Percentiles rank a stretch among this genome's conserved stretches.
Conservation (phyloP, 176 grass and related monocot species). For the Elaeis guineensis region DNA sequence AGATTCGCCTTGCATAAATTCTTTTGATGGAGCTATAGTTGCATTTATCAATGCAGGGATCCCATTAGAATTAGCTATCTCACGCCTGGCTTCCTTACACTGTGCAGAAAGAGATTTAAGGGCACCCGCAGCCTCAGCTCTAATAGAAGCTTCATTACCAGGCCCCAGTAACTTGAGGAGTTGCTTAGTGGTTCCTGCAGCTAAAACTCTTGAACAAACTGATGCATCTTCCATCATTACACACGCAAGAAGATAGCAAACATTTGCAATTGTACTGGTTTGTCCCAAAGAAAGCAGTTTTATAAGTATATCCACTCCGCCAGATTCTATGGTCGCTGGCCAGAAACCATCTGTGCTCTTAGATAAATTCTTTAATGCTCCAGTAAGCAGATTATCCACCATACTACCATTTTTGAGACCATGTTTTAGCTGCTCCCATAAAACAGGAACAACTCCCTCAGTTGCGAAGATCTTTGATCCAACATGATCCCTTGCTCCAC, state of each 20-base stretch:
- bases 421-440: constrained; percentile 86
- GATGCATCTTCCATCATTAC: constrained; percentile 92
- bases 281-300: constrained; percentile 77
- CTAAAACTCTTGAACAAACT: constrained; percentile 77
- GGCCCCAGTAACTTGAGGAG: constrained; percentile 92
- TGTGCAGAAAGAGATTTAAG: constrained; percentile 90
- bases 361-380: constrained; percentile 77
- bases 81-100: constrained; percentile 89
- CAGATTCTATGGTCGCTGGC: constrained; percentile 68
- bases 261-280: constrained; percentile 61
- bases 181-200: constrained; percentile 75
- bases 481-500: constrained; percentile 88
- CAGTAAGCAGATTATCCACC: constrained; percentile 79
- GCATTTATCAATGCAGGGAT: constrained; percentile 99
- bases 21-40: constrained; percentile 98
- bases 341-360: constrained; percentile 91
- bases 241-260: constrained; percentile 78
- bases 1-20: constrained; percentile 99
- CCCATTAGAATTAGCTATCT: constrained; percentile 93
- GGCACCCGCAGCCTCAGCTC: constrained; percentile 89
- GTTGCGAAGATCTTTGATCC: constrained; percentile 96
- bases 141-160: constrained; percentile 84
- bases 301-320: constrained; percentile 87
- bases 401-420: constrained; percentile 62
- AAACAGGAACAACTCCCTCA: constrained; percentile 73